Percentiles rank a stretch among this genome's conserved stretches.
These are phyloP conservation scores for Pleurotus giganteus DNA, from an alignment of 768 basidiomycete genomes.

Conservation along the genomic window DNA sequence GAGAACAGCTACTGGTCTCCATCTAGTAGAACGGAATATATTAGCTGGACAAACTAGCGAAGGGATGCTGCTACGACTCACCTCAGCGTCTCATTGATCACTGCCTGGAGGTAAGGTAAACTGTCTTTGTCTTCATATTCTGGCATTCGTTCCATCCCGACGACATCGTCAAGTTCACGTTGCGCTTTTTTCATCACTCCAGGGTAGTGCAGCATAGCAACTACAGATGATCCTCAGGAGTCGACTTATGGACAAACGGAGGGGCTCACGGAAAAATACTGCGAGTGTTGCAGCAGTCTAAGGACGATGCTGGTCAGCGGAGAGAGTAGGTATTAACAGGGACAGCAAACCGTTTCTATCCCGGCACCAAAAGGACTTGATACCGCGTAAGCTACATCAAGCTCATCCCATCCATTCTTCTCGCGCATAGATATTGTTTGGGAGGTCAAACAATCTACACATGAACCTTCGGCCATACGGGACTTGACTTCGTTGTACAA, in stretches of 20 bases:
- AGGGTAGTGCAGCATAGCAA: conserved; percentile 38
- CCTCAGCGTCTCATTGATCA: conserved; percentile 39
- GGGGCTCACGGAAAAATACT: conserved; percentile 31
- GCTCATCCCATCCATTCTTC: conserved; percentile 36
- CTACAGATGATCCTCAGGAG: no score
- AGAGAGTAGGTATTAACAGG: background rate
- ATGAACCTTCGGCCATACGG: conserved; percentile 36
- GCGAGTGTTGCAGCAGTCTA: conserved; percentile 31
- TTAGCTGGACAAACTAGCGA: background rate
- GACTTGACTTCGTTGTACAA: conserved; percentile 41
- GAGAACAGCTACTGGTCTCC: conserved; percentile 32
- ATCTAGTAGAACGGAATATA: conserved; percentile 17
- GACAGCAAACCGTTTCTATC: conserved; percentile 36
- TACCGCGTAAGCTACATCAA: conserved; percentile 44
- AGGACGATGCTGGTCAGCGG: background rate
- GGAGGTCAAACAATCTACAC: conserved; percentile 37
- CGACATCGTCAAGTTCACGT: conserved; percentile 34
- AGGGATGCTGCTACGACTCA: conserved; percentile 1
- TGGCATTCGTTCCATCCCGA: conserved; percentile 36
- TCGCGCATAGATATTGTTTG: conserved; percentile 33
- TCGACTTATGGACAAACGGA: no score
- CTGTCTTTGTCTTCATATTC: conserved; percentile 30
- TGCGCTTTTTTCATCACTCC: conserved; percentile 38
- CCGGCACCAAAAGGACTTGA: conserved; percentile 47
- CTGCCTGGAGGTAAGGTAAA: conserved; percentile 33